Evolutionary conservation across 2,329 filamentous ascomycete species (phyloP).

Genomic region (Beauveria medogensis): DNA sequence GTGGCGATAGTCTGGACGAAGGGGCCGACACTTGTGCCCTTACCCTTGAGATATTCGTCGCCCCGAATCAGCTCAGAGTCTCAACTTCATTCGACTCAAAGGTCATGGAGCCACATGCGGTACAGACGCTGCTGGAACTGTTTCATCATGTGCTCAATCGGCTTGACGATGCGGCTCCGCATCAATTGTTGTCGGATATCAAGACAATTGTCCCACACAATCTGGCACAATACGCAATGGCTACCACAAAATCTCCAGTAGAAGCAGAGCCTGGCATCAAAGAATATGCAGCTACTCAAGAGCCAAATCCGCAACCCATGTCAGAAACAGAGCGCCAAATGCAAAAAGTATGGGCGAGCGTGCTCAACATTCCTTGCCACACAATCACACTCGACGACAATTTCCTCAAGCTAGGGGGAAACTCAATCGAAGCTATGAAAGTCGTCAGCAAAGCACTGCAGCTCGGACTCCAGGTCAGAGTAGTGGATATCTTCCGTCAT

Average conservation of each 20-base stretch:
- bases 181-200: not conserved
- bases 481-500: constrained; percentile 25
- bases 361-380: not conserved
- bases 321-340: not conserved
- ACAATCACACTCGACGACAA: constrained; percentile 30
- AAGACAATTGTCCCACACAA: not conserved
- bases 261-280: not conserved
- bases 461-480: constrained; percentile 29
- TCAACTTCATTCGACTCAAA: not conserved
- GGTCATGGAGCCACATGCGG: not conserved
- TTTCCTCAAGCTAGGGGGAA: constrained; percentile 38
- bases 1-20: not conserved
- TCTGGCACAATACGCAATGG: not conserved
- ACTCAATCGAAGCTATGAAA: constrained; percentile 38
- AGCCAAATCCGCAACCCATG: not conserved
- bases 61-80: not conserved
- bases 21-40: not conserved
- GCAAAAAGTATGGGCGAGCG: not conserved
- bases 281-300: not conserved
- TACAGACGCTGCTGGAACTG: not conserved
- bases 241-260: not conserved
- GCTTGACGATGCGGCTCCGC: not conserved
- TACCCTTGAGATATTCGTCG: not conserved
- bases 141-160: not conserved
- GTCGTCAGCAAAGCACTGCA: constrained; percentile 19